phyloP scores from a whole-genome alignment of 1,139 yeast species.

The Debaryomycetaceae sp. region DNA sequence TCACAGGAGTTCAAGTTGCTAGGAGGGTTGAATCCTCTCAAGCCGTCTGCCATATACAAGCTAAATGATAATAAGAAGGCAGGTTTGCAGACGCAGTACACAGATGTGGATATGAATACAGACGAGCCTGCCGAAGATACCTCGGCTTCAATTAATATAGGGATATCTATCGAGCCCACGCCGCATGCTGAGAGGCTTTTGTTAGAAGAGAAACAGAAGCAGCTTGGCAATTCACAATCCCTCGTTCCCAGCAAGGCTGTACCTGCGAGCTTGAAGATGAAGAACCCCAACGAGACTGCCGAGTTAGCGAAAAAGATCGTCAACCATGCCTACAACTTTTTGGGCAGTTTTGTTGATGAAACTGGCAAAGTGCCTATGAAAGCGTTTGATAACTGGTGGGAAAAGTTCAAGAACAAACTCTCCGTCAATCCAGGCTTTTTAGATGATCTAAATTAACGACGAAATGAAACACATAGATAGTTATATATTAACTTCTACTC shows the following conservation, averaged over 20 bases:
- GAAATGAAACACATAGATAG: neutral
- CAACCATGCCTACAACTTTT: constrained; percentile 84
- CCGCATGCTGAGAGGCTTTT: constrained; percentile 54
- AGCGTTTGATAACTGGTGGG: constrained; percentile 96
- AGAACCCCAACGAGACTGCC: constrained; percentile 30
- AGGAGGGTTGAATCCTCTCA: constrained; percentile 69
- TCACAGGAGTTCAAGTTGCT: constrained; percentile 66
- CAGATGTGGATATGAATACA: constrained; percentile 23
- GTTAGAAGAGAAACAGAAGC: constrained; percentile 30
- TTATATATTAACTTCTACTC: neutral
- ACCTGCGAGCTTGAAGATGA: constrained; percentile 12
- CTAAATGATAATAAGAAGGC: constrained; percentile 46
- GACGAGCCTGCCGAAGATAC: constrained; percentile 33
- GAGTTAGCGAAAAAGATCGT: constrained; percentile 83
- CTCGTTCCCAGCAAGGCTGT: constrained; percentile 14
- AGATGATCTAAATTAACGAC: constrained; percentile 31
- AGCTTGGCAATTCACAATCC: constrained; percentile 15
- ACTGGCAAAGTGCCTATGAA: constrained; percentile 83
- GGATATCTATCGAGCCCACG: constrained; percentile 84
- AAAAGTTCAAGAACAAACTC: constrained; percentile 72
- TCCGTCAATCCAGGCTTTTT: constrained; percentile 80
- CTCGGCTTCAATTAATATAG: constrained; percentile 54
- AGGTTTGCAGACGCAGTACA: constrained; percentile 15
- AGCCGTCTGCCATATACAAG: constrained; percentile 91
- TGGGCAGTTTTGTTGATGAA: constrained; percentile 78